Conservation (phyloP, 768 basidiomycete species). For the Tylopilus subfusipes region DNA sequence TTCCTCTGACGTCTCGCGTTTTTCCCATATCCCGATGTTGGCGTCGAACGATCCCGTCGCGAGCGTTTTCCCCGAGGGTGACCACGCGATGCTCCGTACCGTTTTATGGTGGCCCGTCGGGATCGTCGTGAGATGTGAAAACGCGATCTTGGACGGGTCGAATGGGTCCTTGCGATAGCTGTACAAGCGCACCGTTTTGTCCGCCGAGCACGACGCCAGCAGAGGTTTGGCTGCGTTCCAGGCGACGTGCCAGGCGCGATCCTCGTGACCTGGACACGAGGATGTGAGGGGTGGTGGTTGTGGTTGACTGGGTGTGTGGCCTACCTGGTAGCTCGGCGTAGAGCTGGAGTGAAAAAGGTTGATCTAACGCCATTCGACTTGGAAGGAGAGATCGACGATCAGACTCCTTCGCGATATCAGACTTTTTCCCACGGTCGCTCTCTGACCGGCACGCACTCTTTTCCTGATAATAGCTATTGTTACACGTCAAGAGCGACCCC, state of each 20-base stretch:
- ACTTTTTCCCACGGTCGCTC: background rate
- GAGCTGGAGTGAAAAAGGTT: constrained; percentile 19
- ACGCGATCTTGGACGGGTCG: constrained; percentile 25
- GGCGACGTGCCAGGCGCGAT: constrained; percentile 81
- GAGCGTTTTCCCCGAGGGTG: constrained; percentile 80
- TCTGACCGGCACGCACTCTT: no score
- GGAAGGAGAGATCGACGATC: background rate
- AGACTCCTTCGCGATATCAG: no score
- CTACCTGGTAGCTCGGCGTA: constrained; percentile 26
- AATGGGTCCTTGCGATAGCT: constrained; percentile 44
- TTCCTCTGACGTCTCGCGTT: constrained; percentile 44
- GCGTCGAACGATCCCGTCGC: constrained; percentile 95
- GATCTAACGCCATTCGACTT: constrained; percentile 17
- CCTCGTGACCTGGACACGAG: constrained; percentile 58
- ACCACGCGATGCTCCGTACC: constrained; percentile 83
- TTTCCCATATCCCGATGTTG: constrained; percentile 89
- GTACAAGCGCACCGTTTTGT: constrained; percentile 88
- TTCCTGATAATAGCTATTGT: no score
- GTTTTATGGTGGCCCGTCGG: constrained; percentile 85
- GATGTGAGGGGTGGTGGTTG: background rate
- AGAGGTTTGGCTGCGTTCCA: constrained; percentile 85
- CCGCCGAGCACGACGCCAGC: constrained; percentile 91
- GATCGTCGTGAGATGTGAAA: constrained; percentile 62
- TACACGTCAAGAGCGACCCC: no score
- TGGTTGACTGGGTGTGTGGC: background rate